Percentiles rank a stretch among this genome's conserved stretches.
phyloP scores from a whole-genome alignment of 345 rosid genomes.

The Xanthoceras sorbifolium region DNA sequence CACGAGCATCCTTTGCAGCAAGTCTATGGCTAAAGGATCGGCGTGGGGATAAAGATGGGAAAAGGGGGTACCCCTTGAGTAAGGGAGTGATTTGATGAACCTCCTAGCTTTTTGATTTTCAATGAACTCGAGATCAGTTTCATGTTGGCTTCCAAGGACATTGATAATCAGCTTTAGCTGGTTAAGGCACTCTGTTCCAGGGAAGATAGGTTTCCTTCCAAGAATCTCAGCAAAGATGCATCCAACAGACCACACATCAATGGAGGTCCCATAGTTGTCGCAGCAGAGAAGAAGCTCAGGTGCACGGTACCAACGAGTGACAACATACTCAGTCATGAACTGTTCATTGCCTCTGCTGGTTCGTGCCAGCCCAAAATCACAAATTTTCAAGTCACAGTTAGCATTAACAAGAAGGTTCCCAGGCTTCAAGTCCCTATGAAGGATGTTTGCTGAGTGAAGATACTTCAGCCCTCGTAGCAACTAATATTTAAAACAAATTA shows the following conservation, averaged over 20 bases:
- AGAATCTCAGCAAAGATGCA: slow-evolving; percentile 91
- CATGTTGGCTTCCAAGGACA: slow-evolving; percentile 71
- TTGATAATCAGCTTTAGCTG: slow-evolving; percentile 77
- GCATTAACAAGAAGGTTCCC: slow-evolving; percentile 87
- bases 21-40: slow-evolving; percentile 74
- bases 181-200: slow-evolving; percentile 79
- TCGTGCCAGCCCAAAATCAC: slow-evolving; percentile 88
- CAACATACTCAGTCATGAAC: slow-evolving; percentile 90
- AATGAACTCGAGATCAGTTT: slow-evolving; percentile 69
- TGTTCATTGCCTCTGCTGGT: slow-evolving; percentile 67
- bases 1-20: slow-evolving; percentile 72
- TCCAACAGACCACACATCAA: slow-evolving; percentile 93
- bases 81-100: slow-evolving; percentile 68
- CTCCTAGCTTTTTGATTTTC: slow-evolving; percentile 69
- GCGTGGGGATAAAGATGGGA: slow-evolving; percentile 64
- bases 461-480: slow-evolving; percentile 79
- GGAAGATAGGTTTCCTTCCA: slow-evolving; percentile 80
- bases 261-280: slow-evolving; percentile 79
- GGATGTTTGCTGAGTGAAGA: slow-evolving; percentile 91
- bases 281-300: slow-evolving; percentile 90
- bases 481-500: slow-evolving; percentile 37
- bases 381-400: slow-evolving; percentile 78
- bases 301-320: slow-evolving; percentile 93
- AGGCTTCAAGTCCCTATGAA: slow-evolving; percentile 89
- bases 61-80: slow-evolving; percentile 54